A percentile compares a stretch with the other conserved stretches of the same genome.
These are phyloP conservation scores for Aspergillus sp. DNA, from an alignment of 2,329 filamentous ascomycete genomes.

Conservation along the genomic window DNA sequence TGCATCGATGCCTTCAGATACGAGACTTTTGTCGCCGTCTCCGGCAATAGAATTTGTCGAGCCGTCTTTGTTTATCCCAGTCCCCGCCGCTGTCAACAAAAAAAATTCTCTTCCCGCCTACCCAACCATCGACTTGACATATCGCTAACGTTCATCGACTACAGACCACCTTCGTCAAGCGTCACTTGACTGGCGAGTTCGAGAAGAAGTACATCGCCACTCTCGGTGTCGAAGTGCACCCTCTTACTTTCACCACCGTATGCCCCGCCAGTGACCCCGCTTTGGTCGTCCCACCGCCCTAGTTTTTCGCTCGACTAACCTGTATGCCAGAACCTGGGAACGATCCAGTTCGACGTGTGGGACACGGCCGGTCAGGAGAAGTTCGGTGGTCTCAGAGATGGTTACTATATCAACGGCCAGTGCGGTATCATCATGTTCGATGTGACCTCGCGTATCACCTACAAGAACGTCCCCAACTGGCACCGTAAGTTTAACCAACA, in stretches of 20 bases:
- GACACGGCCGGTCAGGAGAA: conserved; percentile 99
- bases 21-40: not conserved
- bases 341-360: conserved; percentile 99
- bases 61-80: conserved; percentile 14
- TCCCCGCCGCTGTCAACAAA: conserved; percentile 27
- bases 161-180: conserved; percentile 99
- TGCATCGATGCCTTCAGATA: conserved; percentile 6
- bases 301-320: conserved; percentile 27
- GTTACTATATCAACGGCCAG: conserved; percentile 99
- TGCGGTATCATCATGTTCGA: conserved; percentile 99
- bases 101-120: conserved; percentile 25
- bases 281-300: conserved; percentile 19
- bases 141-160: conserved; percentile 22
- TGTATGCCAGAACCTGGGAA: conserved; percentile 72
- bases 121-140: conserved; percentile 7
- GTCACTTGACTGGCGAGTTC: conserved; percentile 98
- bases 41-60: not conserved
- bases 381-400: conserved; percentile 98
- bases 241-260: conserved; percentile 96
- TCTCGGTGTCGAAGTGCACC: conserved; percentile 98
- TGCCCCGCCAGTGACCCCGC: conserved; percentile 49
- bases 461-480: conserved; percentile 99
- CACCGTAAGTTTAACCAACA: conserved; percentile 72
- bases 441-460: conserved; percentile 98
- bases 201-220: conserved; percentile 99